Evolutionary conservation across 306 rosid species (phyloP).

Genomic region (Citrullus colocynthis): DNA sequence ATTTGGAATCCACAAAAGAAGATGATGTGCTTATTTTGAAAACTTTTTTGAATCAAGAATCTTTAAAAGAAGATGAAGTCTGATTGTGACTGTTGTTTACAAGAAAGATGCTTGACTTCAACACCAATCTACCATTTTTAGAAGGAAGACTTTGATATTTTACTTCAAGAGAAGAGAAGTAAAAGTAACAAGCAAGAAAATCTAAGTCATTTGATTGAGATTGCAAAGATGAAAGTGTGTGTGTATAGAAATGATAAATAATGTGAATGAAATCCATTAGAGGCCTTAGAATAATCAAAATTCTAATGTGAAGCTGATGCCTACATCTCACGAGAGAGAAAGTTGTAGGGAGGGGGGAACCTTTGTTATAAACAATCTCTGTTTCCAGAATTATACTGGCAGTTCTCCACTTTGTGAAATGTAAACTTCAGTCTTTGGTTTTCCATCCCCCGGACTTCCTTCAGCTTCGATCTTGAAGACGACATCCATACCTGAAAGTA

Average conservation of each 20-base stretch:
- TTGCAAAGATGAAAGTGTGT: neutral
- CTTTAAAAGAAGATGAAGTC: neutral
- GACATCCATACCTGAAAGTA: slow-evolving; percentile 39
- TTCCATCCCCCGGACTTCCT: slow-evolving; percentile 20
- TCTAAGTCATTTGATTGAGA: neutral
- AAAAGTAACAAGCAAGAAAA: neutral
- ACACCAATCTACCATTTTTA: neutral
- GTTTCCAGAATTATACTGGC: slow-evolving; percentile 11
- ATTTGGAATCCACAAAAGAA: neutral
- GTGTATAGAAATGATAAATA: neutral
- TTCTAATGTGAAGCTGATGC: slow-evolving; percentile 1
- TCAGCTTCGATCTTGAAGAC: slow-evolving; percentile 38
- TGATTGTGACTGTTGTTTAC: neutral
- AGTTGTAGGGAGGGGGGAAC: neutral
- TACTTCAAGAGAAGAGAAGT: neutral
- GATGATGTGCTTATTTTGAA: neutral
- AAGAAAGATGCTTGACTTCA: neutral
- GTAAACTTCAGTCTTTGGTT: slow-evolving; percentile 24
- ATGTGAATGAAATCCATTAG: neutral
- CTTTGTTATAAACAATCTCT: neutral
- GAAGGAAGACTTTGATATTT: neutral
- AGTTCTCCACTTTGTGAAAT: slow-evolving; percentile 44
- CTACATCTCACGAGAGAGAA: neutral
- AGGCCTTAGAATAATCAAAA: neutral
- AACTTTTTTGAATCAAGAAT: neutral